These are phyloP conservation scores for Termitomyces sp. DNA, from an alignment of 768 basidiomycete species.

Conservation along the genomic window DNA sequence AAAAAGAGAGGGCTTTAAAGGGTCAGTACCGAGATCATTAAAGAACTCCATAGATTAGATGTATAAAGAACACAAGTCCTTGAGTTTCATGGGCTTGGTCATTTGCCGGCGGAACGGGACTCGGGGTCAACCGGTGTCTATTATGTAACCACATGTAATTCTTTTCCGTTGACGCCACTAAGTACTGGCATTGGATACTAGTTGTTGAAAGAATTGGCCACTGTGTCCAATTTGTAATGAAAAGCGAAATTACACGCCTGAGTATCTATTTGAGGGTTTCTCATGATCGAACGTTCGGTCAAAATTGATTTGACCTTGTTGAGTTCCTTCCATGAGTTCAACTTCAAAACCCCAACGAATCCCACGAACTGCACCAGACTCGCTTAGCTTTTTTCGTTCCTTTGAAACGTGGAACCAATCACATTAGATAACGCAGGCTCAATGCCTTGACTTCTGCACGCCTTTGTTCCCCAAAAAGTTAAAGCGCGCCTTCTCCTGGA, in stretches of 20 bases:
- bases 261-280: neutral
- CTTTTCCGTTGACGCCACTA: neutral
- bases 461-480: slow-evolving; percentile 7
- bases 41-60: slow-evolving; percentile 67
- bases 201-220: neutral
- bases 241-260: neutral
- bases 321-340: neutral
- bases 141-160: neutral
- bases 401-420: slow-evolving; percentile 12
- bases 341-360: neutral
- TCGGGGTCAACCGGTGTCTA: slow-evolving; percentile 7
- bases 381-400: slow-evolving; percentile 9
- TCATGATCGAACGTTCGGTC: neutral
- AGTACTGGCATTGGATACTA: neutral
- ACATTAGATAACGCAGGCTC: slow-evolving; percentile 18
- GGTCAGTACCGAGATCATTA: slow-evolving; percentile 67
- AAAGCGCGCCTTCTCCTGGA: neutral
- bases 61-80: neutral
- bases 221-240: neutral
- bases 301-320: neutral
- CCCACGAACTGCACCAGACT: neutral
- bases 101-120: slow-evolving; percentile 5
- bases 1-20: slow-evolving; percentile 77
- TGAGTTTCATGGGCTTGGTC: slow-evolving; percentile 3
- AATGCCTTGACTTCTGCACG: neutral